Conservation (phyloP, 2,329 filamentous ascomycete genomes). For the Kalaharituber pfeilii region DNA sequence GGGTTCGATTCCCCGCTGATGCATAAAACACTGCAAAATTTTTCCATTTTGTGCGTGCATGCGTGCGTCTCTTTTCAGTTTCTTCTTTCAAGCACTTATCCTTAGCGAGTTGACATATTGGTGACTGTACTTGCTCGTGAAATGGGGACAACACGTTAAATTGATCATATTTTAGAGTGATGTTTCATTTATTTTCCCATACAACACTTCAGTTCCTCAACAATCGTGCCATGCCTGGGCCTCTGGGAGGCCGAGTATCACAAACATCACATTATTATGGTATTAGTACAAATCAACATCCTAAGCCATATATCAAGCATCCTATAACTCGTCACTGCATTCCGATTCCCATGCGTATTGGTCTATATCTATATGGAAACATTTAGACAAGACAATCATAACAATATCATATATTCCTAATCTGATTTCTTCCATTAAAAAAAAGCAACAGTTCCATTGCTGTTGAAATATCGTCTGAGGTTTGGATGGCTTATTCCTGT, state of each 20-base stretch:
- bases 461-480: background rate
- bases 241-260: no score
- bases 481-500: constrained; percentile 41
- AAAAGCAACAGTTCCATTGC: background rate
- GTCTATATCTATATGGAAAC: background rate
- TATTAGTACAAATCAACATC: no score
- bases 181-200: no score
- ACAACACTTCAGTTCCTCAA: no score
- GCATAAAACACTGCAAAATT: background rate
- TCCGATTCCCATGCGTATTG: background rate
- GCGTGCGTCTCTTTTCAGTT: constrained; percentile 4
- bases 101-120: background rate
- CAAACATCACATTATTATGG: no score
- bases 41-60: background rate
- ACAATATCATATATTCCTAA: background rate
- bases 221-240: no score
- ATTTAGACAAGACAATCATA: background rate
- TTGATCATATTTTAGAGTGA: background rate
- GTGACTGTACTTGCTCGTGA: background rate
- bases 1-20: constrained; percentile 2
- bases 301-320: no score
- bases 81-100: constrained; percentile 4
- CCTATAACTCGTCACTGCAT: constrained; percentile 8
- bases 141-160: background rate
- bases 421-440: background rate